Base-by-base conservation (phyloP, 1,284 basidiomycete genomes). In the Agaricales sp. region DNA sequence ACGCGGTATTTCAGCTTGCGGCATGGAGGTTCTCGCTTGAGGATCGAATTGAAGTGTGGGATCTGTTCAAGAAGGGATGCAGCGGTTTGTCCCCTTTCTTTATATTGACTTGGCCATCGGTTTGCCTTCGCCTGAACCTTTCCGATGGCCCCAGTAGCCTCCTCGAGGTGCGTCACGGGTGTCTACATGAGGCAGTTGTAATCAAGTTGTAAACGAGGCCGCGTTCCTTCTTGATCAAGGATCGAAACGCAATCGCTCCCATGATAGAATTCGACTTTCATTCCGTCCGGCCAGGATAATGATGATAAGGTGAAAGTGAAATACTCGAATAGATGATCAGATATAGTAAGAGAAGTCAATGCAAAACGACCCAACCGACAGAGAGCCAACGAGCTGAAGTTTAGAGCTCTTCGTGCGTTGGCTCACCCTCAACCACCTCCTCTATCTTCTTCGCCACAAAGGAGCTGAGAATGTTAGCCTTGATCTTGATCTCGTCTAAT, bases 401-500 rank as follows among this genome's bases (percentile, higher is more conserved):
- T 64, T 50, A 65, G 38, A 59, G 71, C 60, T 60, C 65, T 54
- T 54, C 66, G 57, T 67, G 61, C 52, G 60, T 69, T 45, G 68
- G 63, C 51, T 69, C 71, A 21, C 68, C 57, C 55, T 67, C 67
- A 52, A 71, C 70, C 54, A 68, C 59, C 14, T 50, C 61, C 47
- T 73, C 70, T 54, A 68, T 69, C 26, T 62, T 65, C 56, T 77
- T 66, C 47, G 67, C 68, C 19, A 72, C 68, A 61, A 96, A 95
- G 0, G 89, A 78, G 6, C 71, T 65, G 49, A 96, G 78, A 56
- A 96, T 79, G 69, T 98, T 98, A 47, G 78, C 75, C 73, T 94
- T 95, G 65, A 88, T 78, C 68, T 92, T 89, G 59, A 98, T 82
- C 71, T 98, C 92, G 64, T 99, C 95, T 43, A 94, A 70, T 69